phyloP scores from a whole-genome alignment of 2,329 filamentous ascomycete species.

The Colletotrichum sp. region DNA sequence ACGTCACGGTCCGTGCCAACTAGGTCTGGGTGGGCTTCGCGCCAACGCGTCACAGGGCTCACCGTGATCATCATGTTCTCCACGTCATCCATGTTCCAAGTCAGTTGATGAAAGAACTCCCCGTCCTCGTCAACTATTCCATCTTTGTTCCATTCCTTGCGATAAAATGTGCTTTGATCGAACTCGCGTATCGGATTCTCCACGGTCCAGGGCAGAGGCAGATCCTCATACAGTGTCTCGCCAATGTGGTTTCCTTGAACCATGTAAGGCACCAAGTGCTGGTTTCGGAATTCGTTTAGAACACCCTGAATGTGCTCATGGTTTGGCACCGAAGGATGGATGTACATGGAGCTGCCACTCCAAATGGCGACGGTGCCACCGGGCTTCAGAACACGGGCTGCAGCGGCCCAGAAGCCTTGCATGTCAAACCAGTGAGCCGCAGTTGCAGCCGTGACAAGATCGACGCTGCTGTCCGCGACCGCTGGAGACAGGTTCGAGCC shows the following conservation, averaged over 20 bases:
- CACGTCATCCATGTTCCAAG: slow-evolving; percentile 35
- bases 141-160: slow-evolving; percentile 47
- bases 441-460: slow-evolving; percentile 55
- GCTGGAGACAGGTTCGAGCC: slow-evolving; percentile 30
- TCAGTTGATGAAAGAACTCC: slow-evolving; percentile 29
- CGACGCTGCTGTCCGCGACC: slow-evolving; percentile 41
- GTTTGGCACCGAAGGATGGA: slow-evolving; percentile 41
- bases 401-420: slow-evolving; percentile 51
- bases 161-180: slow-evolving; percentile 39
- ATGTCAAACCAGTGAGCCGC: slow-evolving; percentile 66
- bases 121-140: slow-evolving; percentile 24
- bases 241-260: slow-evolving; percentile 47
- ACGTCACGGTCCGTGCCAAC: slow-evolving; percentile 45
- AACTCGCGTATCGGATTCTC: slow-evolving; percentile 38
- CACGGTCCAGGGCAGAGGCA: slow-evolving; percentile 56
- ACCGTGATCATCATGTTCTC: slow-evolving; percentile 40
- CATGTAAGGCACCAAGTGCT: slow-evolving; percentile 41
- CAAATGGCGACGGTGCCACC: slow-evolving; percentile 62
- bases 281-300: slow-evolving; percentile 40
- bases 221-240: slow-evolving; percentile 42
- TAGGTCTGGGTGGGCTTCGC: slow-evolving; percentile 45
- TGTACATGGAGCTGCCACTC: slow-evolving; percentile 35
- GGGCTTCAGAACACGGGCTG: slow-evolving; percentile 51
- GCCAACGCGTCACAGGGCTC: slow-evolving; percentile 48
- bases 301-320: slow-evolving; percentile 43